Conservation (phyloP, 306 rosid genomes). For the Crotalaria pallida region DNA sequence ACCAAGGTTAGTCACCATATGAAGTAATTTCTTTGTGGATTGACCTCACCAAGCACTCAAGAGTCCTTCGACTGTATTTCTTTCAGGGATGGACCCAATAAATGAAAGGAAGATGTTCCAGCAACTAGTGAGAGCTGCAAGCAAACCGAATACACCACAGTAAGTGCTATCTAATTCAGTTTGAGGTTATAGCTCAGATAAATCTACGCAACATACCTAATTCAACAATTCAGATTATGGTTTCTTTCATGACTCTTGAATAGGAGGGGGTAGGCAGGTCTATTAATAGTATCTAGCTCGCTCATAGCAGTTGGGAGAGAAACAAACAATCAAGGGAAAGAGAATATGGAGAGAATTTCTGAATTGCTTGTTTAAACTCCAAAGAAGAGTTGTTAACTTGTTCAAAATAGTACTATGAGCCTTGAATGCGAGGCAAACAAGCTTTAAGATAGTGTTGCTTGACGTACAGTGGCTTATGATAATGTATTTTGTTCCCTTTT, state of each 20-base stretch:
- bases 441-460: slow-evolving; percentile 7
- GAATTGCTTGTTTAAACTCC: not conserved
- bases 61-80: slow-evolving; percentile 13
- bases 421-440: not conserved
- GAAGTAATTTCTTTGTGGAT: slow-evolving; percentile 15
- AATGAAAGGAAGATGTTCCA: slow-evolving; percentile 99
- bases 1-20: slow-evolving; percentile 63
- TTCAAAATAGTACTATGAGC: not conserved
- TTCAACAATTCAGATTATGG: not conserved
- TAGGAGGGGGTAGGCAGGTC: not conserved
- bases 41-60: not conserved
- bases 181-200: not conserved
- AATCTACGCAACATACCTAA: not conserved
- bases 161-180: slow-evolving; percentile 28
- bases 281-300: not conserved
- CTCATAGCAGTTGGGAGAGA: not conserved
- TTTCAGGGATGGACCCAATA: slow-evolving; percentile 93
- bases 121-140: slow-evolving; percentile 94
- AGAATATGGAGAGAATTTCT: too few species aligned
- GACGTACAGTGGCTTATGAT: too few species aligned
- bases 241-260: not conserved
- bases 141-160: slow-evolving; percentile 97
- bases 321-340: not conserved
- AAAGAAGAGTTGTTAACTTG: too few species aligned
- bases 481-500: not conserved